These are phyloP conservation scores for Mycena latifolia DNA, from an alignment of 768 basidiomycete genomes.

Conservation along the genomic window DNA sequence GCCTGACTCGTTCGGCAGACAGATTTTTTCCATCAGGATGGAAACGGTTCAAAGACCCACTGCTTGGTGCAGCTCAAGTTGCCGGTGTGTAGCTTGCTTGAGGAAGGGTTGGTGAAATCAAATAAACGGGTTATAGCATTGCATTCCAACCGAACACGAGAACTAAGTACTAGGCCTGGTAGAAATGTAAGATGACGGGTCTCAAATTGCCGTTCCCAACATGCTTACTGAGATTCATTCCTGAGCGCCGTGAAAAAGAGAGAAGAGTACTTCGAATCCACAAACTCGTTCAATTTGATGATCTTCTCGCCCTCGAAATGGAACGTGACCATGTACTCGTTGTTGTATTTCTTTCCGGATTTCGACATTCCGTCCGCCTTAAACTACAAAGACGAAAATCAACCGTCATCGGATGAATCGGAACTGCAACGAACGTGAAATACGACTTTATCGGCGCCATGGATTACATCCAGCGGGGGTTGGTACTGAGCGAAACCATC, in stretches of 20 bases:
- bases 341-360: constrained; percentile 30
- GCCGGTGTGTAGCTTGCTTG: too few species aligned
- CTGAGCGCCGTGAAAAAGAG: constrained; percentile 20
- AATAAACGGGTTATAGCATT: too few species aligned
- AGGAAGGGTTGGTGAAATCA: too few species aligned
- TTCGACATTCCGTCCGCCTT: constrained; percentile 28
- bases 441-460: constrained; percentile 21
- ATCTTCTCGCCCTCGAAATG: constrained; percentile 30
- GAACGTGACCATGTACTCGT: constrained; percentile 36
- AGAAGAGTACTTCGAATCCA: constrained; percentile 29
- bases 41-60: too few species aligned
- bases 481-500: background rate
- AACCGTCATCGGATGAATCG: background rate
- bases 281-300: constrained; percentile 30
- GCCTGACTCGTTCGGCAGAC: too few species aligned
- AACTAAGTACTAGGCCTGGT: too few species aligned
- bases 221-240: constrained; percentile 4
- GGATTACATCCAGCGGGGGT: constrained; percentile 20
- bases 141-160: too few species aligned
- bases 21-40: too few species aligned
- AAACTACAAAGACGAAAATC: constrained; percentile 1
- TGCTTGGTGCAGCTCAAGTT: too few species aligned
- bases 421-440: constrained; percentile 22
- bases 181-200: too few species aligned
- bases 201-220: too few species aligned